Evolutionary conservation across 306 rosid species (phyloP), one percentile per base, ranked within the genome.

Genomic region (Lathyrus oleraceus): DNA sequence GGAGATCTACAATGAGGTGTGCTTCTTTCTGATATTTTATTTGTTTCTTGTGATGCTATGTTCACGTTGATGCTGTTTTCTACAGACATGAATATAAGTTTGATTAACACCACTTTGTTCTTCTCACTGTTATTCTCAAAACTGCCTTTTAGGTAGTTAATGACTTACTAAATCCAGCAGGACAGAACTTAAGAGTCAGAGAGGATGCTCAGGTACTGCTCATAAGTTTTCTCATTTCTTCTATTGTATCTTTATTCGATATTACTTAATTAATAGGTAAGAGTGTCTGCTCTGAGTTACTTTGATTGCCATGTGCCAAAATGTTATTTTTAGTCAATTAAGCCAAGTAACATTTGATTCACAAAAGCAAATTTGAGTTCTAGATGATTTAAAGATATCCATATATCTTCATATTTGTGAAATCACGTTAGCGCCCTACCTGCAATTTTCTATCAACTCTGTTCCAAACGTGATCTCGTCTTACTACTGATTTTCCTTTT

Each of bases 1-100:
- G 84, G 99, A 95, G 65, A 95, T 95, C 83, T 95, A 95, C 86
- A 95, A 95, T 79, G 99, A 95, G 99, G 99, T 94, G 73, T 42
- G 65, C 49, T 56, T 65, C 79, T 67, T 78, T 78, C 53, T 65
- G 45, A 61, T 80, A 25, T 65, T 39, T 15, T 10, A 13, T 47
- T 57, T 43, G 35, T 53, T 51, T 70, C 53, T 73, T 65, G 51
- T 69, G 79, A 23, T 68, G 40, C 58, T 60, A 42, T 60, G 52
- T 45, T 73, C 35, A 39, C 67, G 75, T 38, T 43, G 56, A 11
- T 71, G 43, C 32, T 65, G 40, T 59, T 76, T 45, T 71, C 51
- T 35, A 12, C 51, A 64, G 62, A 76, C 70, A 48, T 79, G 60
- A 74, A 61, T 61, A 60, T 43, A 81, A 49, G 66, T 79, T 76